Percentiles rank a stretch among this genome's conserved stretches.
These are phyloP conservation scores for Apiotrichum porosum DNA, from an alignment of 1,284 basidiomycete species.

Conservation along the genomic window DNA sequence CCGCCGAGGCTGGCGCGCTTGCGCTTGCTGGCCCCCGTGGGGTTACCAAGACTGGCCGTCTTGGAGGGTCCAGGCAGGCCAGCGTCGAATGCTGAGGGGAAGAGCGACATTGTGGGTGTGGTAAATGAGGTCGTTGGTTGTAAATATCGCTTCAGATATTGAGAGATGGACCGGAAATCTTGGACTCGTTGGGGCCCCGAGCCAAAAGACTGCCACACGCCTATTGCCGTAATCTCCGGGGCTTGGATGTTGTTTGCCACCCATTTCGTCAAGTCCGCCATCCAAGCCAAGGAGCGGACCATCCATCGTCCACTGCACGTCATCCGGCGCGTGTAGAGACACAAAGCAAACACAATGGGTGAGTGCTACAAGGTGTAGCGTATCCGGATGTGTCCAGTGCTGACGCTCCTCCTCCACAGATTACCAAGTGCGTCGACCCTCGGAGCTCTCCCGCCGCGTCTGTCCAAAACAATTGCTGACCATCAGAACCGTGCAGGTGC, in stretches of 20 bases:
- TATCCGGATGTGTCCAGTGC: too few species aligned
- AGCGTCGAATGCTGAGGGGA: slow-evolving; percentile 39
- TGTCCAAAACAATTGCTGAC: too few species aligned
- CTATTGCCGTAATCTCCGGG: not conserved
- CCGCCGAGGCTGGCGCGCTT: slow-evolving; percentile 54
- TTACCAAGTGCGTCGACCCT: slow-evolving; percentile 36
- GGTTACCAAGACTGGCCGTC: slow-evolving; percentile 3
- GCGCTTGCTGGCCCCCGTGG: slow-evolving; percentile 54
- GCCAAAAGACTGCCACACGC: not conserved
- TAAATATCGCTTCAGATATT: too few species aligned
- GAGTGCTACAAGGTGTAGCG: not conserved
- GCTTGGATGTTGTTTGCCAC: not conserved
- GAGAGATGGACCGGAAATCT: not conserved
- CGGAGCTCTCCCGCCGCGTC: too few species aligned
- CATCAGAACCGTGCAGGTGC: slow-evolving; percentile 84
- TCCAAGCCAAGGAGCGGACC: not conserved
- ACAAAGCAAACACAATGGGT: slow-evolving; percentile 12
- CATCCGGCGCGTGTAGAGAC: not conserved
- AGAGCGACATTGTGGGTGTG: slow-evolving; percentile 35
- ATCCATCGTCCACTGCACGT: not conserved
- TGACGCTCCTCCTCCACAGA: slow-evolving; percentile 29
- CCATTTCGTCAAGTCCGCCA: not conserved
- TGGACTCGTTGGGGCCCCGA: not conserved
- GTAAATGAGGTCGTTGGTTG: too few species aligned
- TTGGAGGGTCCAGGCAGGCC: slow-evolving; percentile 16